These are phyloP conservation scores for Aspergillus ibericus DNA, from an alignment of 2,329 filamentous ascomycete species.

Conservation along the genomic window DNA sequence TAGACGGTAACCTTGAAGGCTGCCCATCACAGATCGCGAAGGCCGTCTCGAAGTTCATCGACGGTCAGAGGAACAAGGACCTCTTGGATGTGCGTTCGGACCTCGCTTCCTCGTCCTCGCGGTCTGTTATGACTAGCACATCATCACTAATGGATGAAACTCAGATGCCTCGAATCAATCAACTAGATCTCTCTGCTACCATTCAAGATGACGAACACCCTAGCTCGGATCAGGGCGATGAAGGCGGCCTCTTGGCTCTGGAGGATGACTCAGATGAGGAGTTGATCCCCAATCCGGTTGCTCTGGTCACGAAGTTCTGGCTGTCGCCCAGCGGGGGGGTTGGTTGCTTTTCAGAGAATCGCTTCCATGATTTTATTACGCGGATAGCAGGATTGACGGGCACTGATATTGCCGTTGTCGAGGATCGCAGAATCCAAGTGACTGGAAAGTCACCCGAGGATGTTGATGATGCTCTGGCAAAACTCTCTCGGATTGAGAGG, in stretches of 20 bases:
- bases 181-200: conserved; percentile 22
- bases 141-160: neutral
- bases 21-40: conserved; percentile 12
- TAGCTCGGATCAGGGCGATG: conserved; percentile 1
- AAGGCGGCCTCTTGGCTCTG: conserved; percentile 12
- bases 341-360: conserved; percentile 24
- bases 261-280: conserved; percentile 21
- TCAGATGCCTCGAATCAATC: conserved; percentile 30
- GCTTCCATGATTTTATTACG: conserved; percentile 20
- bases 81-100: conserved; percentile 31
- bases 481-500: conserved; percentile 28
- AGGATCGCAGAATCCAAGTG: conserved; percentile 27
- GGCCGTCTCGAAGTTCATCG: conserved; percentile 26
- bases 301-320: conserved; percentile 26
- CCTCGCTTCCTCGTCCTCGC: neutral
- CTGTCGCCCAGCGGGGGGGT: conserved; percentile 18
- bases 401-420: conserved; percentile 25
- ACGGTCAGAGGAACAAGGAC: conserved; percentile 32
- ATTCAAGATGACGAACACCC: conserved; percentile 10
- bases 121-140: neutral
- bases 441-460: conserved; percentile 22
- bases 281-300: conserved; percentile 9
- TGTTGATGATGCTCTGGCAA: conserved; percentile 31
- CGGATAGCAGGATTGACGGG: conserved; percentile 28
- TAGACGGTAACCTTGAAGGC: conserved; percentile 23